Percentiles rank a stretch among this genome's conserved stretches.
These are phyloP conservation scores for Trametes cingulata DNA, from an alignment of 768 basidiomycete species.

Conservation along the genomic window DNA sequence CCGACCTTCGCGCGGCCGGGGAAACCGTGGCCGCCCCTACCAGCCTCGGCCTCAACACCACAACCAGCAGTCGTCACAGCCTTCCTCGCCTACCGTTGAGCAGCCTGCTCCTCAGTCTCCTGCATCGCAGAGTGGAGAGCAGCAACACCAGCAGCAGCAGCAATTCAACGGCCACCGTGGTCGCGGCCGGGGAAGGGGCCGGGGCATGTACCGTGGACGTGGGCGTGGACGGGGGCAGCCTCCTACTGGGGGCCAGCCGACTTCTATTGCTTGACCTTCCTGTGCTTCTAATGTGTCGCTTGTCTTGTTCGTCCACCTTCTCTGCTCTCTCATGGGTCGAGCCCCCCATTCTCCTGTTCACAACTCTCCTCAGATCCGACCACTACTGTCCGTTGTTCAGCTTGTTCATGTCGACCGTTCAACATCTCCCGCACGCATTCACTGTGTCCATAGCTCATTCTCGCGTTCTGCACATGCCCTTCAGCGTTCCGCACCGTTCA, in stretches of 20 bases:
- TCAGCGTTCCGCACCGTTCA: neutral
- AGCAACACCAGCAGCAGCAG: constrained; percentile 20
- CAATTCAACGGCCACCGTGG: constrained; percentile 17
- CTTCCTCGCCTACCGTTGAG: neutral
- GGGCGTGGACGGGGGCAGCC: constrained; percentile 31
- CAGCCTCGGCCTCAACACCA: constrained; percentile 12
- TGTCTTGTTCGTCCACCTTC: no score
- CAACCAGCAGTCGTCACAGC: neutral
- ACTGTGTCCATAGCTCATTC: neutral
- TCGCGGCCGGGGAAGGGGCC: constrained; percentile 43
- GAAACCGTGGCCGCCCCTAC: constrained; percentile 8
- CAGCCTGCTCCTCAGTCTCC: neutral
- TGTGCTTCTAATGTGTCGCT: neutral
- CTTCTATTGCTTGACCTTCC: neutral
- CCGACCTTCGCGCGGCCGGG: constrained; percentile 13
- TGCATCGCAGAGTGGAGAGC: neutral
- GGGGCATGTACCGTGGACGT: constrained; percentile 37
- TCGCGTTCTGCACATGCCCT: neutral
- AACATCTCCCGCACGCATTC: neutral
- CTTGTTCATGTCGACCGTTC: no score
- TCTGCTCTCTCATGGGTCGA: no score
- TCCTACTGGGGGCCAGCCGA: neutral
- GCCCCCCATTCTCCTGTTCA: no score
- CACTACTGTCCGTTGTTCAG: neutral
- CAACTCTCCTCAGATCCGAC: no score